Conservation (phyloP, 495 filamentous ascomycete species). For the Podospora comata region DNA sequence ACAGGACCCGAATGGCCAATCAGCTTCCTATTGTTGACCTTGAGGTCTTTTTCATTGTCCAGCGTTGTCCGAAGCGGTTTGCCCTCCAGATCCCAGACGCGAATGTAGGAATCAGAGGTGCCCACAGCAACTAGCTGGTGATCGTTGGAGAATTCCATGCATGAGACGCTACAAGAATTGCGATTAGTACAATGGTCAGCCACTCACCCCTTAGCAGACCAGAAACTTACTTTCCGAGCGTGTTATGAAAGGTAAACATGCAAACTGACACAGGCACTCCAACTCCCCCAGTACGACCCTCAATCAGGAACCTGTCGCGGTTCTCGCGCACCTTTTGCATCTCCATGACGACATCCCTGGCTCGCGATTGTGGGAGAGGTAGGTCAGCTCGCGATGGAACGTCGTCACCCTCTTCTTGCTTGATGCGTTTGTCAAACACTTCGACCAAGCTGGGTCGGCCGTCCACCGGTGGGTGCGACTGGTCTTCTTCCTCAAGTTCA, state of each 20-base stretch:
- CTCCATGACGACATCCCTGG: slow-evolving; percentile 87
- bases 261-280: slow-evolving; percentile 78
- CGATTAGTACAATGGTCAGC: slow-evolving; percentile 7
- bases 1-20: slow-evolving; percentile 89
- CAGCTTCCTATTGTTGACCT: slow-evolving; percentile 66
- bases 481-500: slow-evolving; percentile 77
- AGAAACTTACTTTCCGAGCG: slow-evolving; percentile 69
- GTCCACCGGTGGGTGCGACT: slow-evolving; percentile 60
- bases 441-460: slow-evolving; percentile 67
- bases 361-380: slow-evolving; percentile 79
- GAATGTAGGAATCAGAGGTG: slow-evolving; percentile 89
- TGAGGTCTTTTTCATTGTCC: slow-evolving; percentile 38
- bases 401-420: slow-evolving; percentile 84
- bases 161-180: slow-evolving; percentile 63
- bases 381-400: slow-evolving; percentile 71
- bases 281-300: slow-evolving; percentile 72
- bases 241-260: slow-evolving; percentile 99
- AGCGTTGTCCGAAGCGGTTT: slow-evolving; percentile 56
- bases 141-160: slow-evolving; percentile 90
- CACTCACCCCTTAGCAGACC: neutral
- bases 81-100: slow-evolving; percentile 85
- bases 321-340: slow-evolving; percentile 93
- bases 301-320: slow-evolving; percentile 81
- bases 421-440: slow-evolving; percentile 78
- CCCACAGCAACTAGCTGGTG: slow-evolving; percentile 78